Evolutionary conservation across 805 yeast species (phyloP), one percentile per base, ranked within the genome.

Genomic region (Saccharomycopsis guyanensis): DNA sequence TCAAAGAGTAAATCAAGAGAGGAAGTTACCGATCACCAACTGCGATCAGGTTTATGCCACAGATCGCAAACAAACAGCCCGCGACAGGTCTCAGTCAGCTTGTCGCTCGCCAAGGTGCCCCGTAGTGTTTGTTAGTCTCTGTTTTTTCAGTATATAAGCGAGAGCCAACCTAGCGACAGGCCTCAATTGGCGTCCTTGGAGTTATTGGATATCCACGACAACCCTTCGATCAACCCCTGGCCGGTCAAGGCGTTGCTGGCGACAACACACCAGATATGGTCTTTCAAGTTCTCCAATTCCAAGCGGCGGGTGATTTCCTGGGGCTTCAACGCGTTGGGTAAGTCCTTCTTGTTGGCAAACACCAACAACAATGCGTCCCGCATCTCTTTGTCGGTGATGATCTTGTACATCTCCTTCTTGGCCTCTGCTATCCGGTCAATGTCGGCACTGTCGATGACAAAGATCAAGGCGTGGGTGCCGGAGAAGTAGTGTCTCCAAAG

Each of bases 401-500:
- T 86, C 56, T 87, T 75, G 63, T 73, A 76, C 56, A 89, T 69
- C 61, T 87, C 96, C 53, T 71, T 75, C 55, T 81, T 83, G 20
- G 93, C 83, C 62, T 84, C 93, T 43, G 77, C 80, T 55, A 89
- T 66, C 58, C 96, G 72, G 27, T 71, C 75, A 38, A 66, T 60
- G 64, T 88, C 95, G 5, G 84, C 77, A 4, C 87, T 75, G 65
- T 89, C 97, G 50, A 89, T 82, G 46, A 89, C 97, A 63, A 86
- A 89, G 46, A 89, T 86, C 49, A 89, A 72, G 7, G 95, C 96
- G 60, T 87, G 84, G 3, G 96, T 86, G 33, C 95, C 95, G 10
- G 95, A 85, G 65, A 84, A 87, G 66, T 89, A 89, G 61, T 89
- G 96, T 64, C 96, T 79, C 97, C 97, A 89, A 49, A 89, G 71